These are phyloP conservation scores for Fusarium duplospermum DNA, from an alignment of 2,329 filamentous ascomycete genomes.

Conservation along the genomic window DNA sequence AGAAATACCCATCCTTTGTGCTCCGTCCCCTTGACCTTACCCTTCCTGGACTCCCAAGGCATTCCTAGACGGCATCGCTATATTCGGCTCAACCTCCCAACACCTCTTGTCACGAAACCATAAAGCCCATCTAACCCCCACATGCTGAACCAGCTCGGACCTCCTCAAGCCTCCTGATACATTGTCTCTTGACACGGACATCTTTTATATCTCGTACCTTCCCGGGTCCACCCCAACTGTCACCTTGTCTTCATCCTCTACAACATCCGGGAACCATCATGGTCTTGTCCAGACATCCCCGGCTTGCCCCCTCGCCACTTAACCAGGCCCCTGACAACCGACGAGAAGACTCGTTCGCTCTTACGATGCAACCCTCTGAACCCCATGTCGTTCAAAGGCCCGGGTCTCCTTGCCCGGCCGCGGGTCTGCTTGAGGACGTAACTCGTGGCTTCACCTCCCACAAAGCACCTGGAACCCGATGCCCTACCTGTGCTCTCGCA, in stretches of 20 bases:
- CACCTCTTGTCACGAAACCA: constrained; percentile 43
- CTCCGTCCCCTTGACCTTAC: constrained; percentile 38
- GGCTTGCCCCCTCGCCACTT: neutral
- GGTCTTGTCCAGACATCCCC: constrained; percentile 14
- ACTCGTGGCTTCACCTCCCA: constrained; percentile 11
- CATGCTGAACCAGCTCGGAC: constrained; percentile 22
- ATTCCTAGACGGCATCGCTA: constrained; percentile 29
- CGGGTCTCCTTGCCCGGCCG: neutral
- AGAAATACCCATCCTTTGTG: constrained; percentile 31
- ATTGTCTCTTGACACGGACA: constrained; percentile 18
- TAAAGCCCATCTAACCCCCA: constrained; percentile 50
- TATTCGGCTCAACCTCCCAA: constrained; percentile 24
- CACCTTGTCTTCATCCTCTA: neutral
- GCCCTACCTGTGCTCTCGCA: constrained; percentile 61
- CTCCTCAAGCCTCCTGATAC: constrained; percentile 25
- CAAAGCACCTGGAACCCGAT: constrained; percentile 62
- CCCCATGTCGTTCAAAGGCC: neutral
- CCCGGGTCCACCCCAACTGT: neutral
- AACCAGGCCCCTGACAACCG: neutral
- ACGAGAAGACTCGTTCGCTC: neutral
- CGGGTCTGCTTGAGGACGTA: neutral
- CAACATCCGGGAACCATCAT: constrained; percentile 13
- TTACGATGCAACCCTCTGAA: neutral
- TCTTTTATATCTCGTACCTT: constrained; percentile 5
- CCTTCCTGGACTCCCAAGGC: constrained; percentile 31